A percentile compares a stretch with the other conserved stretches of the same genome.
Conservation (phyloP, 257 asterid species). For the Primulina eburnea region DNA sequence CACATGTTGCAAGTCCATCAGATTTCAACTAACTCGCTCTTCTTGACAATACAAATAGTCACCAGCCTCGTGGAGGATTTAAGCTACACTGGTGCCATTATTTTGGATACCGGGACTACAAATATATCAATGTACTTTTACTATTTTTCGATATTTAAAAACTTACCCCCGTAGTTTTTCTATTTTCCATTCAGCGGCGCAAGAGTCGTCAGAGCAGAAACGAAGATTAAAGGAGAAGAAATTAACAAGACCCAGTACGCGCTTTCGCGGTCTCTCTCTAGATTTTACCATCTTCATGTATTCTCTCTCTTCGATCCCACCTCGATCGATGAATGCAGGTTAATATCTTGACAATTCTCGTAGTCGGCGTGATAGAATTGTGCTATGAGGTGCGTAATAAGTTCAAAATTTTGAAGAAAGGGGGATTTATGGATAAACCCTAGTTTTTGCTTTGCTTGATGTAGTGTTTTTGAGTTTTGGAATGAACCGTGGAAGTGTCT, state of each 20-base stretch:
- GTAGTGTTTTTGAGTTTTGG: slow-evolving; percentile 41
- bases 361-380: slow-evolving; percentile 26
- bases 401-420: slow-evolving; percentile 23
- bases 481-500: slow-evolving; percentile 26
- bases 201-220: background rate
- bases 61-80: too few relatives aligned
- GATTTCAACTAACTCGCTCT: too few relatives aligned
- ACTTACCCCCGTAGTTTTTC: too few relatives aligned
- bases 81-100: too few relatives aligned
- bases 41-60: too few relatives aligned
- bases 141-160: too few relatives aligned
- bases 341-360: slow-evolving; percentile 13
- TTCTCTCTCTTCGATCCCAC: slow-evolving; percentile 43
- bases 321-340: slow-evolving; percentile 55
- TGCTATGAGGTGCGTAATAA: slow-evolving; percentile 14
- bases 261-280: slow-evolving; percentile 27
- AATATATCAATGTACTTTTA: too few relatives aligned
- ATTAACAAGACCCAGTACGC: slow-evolving; percentile 16
- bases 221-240: slow-evolving; percentile 1
- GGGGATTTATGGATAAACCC: slow-evolving; percentile 48
- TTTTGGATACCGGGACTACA: too few relatives aligned
- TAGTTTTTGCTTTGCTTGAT: slow-evolving; percentile 35
- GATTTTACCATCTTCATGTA: slow-evolving; percentile 19
- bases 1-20: too few relatives aligned
- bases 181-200: too few relatives aligned